Evolutionary conservation across 2,329 filamentous ascomycete genomes (phyloP), one percentile per base, ranked within the genome.

Genomic region (Colletotrichum aenigma): DNA sequence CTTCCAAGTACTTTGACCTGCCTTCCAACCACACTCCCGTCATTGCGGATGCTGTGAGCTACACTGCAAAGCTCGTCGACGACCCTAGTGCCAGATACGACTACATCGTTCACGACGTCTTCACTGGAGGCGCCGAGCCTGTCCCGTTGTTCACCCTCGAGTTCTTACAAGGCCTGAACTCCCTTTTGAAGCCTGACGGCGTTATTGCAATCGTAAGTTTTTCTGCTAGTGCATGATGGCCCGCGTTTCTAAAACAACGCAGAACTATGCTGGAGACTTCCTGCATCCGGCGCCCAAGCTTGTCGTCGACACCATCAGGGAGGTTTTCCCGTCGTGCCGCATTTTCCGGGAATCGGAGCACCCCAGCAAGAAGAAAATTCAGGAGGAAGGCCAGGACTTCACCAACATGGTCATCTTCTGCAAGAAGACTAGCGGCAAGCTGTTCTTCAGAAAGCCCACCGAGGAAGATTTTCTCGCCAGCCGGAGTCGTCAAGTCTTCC

Each of bases 361-460:
- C 1, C 85, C 88, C 4, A 86, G 91, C 6, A 84, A 85, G 2
- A 85, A 87, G 28, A 85, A 86, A 9, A 84, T 91, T 26, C 87
- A 88, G 43, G 82, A 86, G 56, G 84, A 87, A 21, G 88, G 87
- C 4, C 85, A 86, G 32, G 95, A 98, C 81, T 98, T 98, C 83
- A 95, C 96, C 82, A 99, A 99, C 87, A 95, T 98, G 91, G 94
- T 98, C 62, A 92, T 98, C 76, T 98, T 98, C 87, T 99, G 97
- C 88, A 93, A 91, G 74, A 96, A 96, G 85, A 88, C 86, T 13
- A 74, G 77, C 28, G 80, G 80, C 4, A 80, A 85, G 0, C 85
- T 96, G 48, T 86, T 82, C 0, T 98, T 98, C 87, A 90, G 96
- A 15, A 81, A 87, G 18, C 91, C 96, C 0, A 86, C 85, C 0